Evolutionary conservation across 2,329 filamentous ascomycete species (phyloP).

Genomic region (Aspergillus ustus): DNA sequence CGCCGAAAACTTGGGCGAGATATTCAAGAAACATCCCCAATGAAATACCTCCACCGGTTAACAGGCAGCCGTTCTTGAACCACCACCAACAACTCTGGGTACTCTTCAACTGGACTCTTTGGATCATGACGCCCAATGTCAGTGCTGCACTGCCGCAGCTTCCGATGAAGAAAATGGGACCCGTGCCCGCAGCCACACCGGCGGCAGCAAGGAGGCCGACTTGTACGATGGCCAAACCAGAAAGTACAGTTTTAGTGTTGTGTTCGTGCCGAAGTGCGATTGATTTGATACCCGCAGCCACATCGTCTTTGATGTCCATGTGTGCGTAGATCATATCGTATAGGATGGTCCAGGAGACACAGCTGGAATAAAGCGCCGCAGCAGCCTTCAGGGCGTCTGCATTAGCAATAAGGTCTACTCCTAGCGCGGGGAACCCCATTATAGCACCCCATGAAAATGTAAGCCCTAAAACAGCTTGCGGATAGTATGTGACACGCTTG

Average conservation of each 20-base stretch:
- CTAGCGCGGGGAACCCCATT: conserved; percentile 53
- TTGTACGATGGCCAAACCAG: conserved; percentile 46
- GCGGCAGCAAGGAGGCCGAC: conserved; percentile 49
- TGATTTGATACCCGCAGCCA: conserved; percentile 55
- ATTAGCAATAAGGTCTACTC: conserved; percentile 50
- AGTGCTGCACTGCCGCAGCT: conserved; percentile 61
- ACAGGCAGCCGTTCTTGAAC: conserved; percentile 66
- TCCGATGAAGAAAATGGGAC: conserved; percentile 63
- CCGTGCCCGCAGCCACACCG: conserved; percentile 56
- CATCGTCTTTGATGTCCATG: conserved; percentile 57
- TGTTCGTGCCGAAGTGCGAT: conserved; percentile 56
- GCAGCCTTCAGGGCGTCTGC: conserved; percentile 42
- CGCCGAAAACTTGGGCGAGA: conserved; percentile 34
- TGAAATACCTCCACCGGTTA: conserved; percentile 64
- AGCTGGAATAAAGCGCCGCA: conserved; percentile 51
- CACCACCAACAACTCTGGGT: conserved; percentile 67
- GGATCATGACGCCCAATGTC: conserved; percentile 63
- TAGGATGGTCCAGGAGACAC: conserved; percentile 53
- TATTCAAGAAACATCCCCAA: conserved; percentile 63
- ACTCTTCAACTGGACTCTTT: conserved; percentile 60
- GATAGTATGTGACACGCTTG: conserved; percentile 59
- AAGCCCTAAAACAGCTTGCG: conserved; percentile 57
- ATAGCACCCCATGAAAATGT: conserved; percentile 58
- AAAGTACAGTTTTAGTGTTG: conserved; percentile 51
- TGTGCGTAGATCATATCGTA: conserved; percentile 59